Conservation (phyloP, 306 rosid species). For the Vigna angularis region DNA sequence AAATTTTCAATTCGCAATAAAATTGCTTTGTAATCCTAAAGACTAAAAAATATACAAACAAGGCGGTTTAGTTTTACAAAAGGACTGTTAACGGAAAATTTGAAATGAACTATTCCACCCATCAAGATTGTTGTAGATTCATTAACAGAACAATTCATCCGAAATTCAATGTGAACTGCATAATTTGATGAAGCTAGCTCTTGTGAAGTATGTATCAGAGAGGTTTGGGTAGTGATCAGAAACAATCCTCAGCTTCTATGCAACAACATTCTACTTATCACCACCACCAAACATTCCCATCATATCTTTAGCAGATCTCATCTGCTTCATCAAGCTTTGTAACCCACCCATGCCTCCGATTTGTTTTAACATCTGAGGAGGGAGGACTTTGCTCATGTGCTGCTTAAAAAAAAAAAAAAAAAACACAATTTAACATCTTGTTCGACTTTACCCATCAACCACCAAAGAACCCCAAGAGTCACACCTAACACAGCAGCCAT, state of each 20-base stretch:
- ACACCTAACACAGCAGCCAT: too few species aligned
- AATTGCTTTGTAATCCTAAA: conserved; percentile 19
- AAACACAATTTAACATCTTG: too few species aligned
- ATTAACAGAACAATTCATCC: conserved; percentile 29
- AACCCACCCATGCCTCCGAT: conserved; percentile 83
- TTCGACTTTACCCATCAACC: too few species aligned
- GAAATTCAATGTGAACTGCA: conserved; percentile 29
- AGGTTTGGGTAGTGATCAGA: conserved; percentile 6
- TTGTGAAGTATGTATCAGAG: conserved; percentile 24
- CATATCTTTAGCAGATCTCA: conserved; percentile 84
- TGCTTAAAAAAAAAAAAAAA: conserved; percentile 16
- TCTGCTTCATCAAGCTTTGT: conserved; percentile 89
- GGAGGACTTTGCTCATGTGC: conserved; percentile 84
- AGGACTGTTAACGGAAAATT: conserved; percentile 6
- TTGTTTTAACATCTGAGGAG: conserved; percentile 87
- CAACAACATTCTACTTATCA: conserved; percentile 41
- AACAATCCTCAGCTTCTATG: conserved; percentile 33
- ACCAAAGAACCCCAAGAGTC: too few species aligned
- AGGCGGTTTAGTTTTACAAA: conserved; percentile 38
- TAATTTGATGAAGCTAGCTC: conserved; percentile 20
- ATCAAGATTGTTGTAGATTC: conserved; percentile 20
- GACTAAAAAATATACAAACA: conserved; percentile 44
- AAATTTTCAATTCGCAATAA: conserved; percentile 34
- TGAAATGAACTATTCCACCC: conserved; percentile 37
- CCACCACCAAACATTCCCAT: conserved; percentile 89